Conservation (phyloP, 805 yeast species). For the Blastobotrys parvus region DNA sequence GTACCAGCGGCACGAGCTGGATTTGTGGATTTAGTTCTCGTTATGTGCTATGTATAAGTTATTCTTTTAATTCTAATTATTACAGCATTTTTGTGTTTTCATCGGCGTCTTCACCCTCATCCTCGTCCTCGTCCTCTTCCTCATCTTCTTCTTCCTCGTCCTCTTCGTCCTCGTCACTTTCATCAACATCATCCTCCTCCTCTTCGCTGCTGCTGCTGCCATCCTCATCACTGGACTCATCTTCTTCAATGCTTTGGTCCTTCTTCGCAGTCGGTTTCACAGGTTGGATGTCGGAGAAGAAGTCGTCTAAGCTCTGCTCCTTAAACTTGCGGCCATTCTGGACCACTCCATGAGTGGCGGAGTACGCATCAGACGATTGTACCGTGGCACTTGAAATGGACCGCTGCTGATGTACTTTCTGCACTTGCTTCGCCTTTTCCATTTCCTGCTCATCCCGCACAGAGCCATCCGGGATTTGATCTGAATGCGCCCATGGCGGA, state of each 20-base stretch:
- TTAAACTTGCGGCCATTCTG: constrained; percentile 35
- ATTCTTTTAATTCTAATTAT: background rate
- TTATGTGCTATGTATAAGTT: background rate
- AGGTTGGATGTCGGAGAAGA: constrained; percentile 47
- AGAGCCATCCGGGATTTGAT: constrained; percentile 20
- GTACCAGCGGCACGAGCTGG: constrained; percentile 43
- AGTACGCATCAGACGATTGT: background rate
- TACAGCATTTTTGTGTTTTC: constrained; percentile 1
- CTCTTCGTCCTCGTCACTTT: constrained; percentile 19
- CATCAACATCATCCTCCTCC: constrained; percentile 27
- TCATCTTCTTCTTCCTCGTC: constrained; percentile 14
- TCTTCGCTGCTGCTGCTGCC: constrained; percentile 23
- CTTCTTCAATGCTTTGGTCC: constrained; percentile 21
- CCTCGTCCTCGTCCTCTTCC: constrained; percentile 4
- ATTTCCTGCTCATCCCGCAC: constrained; percentile 28
- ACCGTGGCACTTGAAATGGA: background rate
- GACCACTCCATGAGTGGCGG: constrained; percentile 9
- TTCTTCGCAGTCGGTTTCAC: constrained; percentile 17
- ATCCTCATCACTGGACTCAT: constrained; percentile 25
- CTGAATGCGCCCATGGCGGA: constrained; percentile 40
- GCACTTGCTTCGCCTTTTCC: background rate
- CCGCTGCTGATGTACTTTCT: background rate
- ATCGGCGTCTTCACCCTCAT: constrained; percentile 1
- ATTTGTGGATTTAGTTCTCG: constrained; percentile 30
- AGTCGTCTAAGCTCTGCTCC: constrained; percentile 79